Evolutionary conservation across 1,284 basidiomycete species (phyloP), one percentile per base, ranked within the genome.

Genomic region (Meira miltonrushii): DNA sequence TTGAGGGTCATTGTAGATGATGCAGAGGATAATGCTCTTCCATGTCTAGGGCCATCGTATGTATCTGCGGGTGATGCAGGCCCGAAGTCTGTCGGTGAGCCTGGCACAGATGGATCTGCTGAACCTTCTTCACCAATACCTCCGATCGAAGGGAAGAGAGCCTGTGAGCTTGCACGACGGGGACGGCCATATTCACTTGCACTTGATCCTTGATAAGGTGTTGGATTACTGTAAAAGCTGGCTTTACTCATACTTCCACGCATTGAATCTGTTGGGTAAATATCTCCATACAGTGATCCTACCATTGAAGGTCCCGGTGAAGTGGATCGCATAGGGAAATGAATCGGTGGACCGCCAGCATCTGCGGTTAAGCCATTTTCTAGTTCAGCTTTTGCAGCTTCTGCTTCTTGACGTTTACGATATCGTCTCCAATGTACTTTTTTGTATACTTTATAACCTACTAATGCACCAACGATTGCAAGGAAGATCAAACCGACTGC

Each of bases 1-100:
- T 68, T 71, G 17, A 72, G 54, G 2, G 70, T 68, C 62, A 67
- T 70, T 15, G 70, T 70, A 9, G 65, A 65, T 6, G 64, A 64
- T 12, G 64, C 63, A 52, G 64, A 64, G 8, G 66, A 68, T 7
- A 66, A 59, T 5, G 40, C 40, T 21, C 56, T 46, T 7, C 43
- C 19, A 44, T 64, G 60, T 4, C 59, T 37, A 4, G 15, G 13
- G 3, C n/a, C 60, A 8, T 71, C 65, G 47, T 67, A 65, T 25
- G 54, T 38, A 12, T 65, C 69, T 40, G 48, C 19, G 7, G 57
- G 46, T 23, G n/a, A 53, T 4, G 8, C 8, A 33, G 28, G 28
- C 8, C 28, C 28, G 8, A 33, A 33, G 8, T 33, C 28, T 15
- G 52, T 39, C 2, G 59, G 59, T 23, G 59, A 61, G 1, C 33